Conservation (phyloP, 2,329 filamentous ascomycete genomes). For the Talaromyces sp. region DNA sequence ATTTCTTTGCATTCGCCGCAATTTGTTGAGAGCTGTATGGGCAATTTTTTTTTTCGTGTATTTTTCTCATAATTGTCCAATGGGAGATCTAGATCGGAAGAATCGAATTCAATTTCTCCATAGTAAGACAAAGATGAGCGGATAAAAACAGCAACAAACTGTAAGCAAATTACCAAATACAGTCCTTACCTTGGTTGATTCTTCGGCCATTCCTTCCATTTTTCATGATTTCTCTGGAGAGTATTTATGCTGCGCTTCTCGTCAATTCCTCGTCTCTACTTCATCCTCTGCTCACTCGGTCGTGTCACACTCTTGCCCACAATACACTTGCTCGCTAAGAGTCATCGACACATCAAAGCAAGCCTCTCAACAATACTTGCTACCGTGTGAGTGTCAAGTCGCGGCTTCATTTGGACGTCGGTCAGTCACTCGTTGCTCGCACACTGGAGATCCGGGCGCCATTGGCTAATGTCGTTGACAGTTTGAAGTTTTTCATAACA, state of each 20-base stretch:
- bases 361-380: not conserved
- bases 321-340: not conserved
- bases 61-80: not conserved
- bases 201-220: slow-evolving; percentile 1
- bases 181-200: not conserved
- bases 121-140: not conserved
- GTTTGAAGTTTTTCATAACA: slow-evolving; percentile 12
- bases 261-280: not conserved
- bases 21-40: not conserved
- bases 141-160: not conserved
- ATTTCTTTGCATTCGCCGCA: not conserved
- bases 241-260: not conserved
- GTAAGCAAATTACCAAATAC: slow-evolving; percentile 3
- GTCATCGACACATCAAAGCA: not conserved
- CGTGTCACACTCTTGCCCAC: not conserved
- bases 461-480: not conserved
- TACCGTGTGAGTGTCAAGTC: not conserved
- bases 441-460: not conserved
- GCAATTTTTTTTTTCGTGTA: not conserved
- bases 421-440: not conserved
- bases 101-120: not conserved
- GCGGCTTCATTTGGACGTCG: not conserved
- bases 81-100: not conserved
- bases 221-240: slow-evolving; percentile 2
- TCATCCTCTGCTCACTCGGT: not conserved